phyloP scores from a whole-genome alignment of 164 flowering plant species.

The Litsea cubeba region DNA sequence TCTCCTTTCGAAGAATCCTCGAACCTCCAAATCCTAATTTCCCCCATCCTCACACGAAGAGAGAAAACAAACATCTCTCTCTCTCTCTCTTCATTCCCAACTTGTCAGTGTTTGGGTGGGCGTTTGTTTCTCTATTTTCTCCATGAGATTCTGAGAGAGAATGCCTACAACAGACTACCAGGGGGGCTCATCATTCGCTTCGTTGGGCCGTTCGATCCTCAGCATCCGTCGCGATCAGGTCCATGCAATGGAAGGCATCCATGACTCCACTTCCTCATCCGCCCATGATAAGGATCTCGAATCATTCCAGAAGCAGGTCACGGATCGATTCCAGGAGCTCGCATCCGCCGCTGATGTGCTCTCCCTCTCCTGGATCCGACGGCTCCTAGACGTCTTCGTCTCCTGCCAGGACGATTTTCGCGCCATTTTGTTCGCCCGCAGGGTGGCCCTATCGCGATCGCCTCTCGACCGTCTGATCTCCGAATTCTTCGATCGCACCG shows the following conservation, averaged over 20 bases:
- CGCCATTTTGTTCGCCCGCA: slow-evolving; percentile 40
- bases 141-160: slow-evolving; percentile 3
- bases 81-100: neutral
- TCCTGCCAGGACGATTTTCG: slow-evolving; percentile 80
- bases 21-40: neutral
- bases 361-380: slow-evolving; percentile 64
- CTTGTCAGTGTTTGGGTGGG: neutral
- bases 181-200: slow-evolving; percentile 39
- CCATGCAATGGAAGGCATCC: slow-evolving; percentile 51
- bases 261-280: slow-evolving; percentile 11
- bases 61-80: neutral
- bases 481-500: slow-evolving; percentile 71
- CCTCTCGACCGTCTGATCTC: slow-evolving; percentile 56
- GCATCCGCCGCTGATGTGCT: slow-evolving; percentile 47
- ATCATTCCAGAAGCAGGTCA: slow-evolving; percentile 55
- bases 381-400: slow-evolving; percentile 63
- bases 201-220: slow-evolving; percentile 54
- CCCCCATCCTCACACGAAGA: neutral
- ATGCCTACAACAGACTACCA: slow-evolving; percentile 81
- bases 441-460: slow-evolving; percentile 18
- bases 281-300: slow-evolving; percentile 51
- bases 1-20: neutral
- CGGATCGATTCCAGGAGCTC: slow-evolving; percentile 49
- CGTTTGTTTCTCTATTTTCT: too few species aligned
- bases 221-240: slow-evolving; percentile 66